Percentiles rank a stretch among this genome's conserved stretches.
Conservation (phyloP, 768 basidiomycete genomes). For the Porphyrellus cyaneotinctus region DNA sequence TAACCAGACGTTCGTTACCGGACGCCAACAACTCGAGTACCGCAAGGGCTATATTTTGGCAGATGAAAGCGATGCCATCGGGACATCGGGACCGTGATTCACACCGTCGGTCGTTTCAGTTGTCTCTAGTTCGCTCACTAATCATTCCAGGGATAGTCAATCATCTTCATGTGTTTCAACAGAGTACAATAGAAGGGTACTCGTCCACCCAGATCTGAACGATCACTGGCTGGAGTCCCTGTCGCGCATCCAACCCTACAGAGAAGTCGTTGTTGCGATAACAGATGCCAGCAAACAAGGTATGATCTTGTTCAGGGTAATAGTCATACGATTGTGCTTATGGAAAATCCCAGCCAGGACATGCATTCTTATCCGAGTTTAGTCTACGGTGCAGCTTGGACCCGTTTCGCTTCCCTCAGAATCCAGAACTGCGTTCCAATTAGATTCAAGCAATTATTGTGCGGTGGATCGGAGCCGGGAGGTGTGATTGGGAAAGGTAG, state of each 20-base stretch:
- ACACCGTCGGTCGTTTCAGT: constrained; percentile 44
- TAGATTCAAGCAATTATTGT: constrained; percentile 57
- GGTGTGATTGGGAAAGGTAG: constrained; percentile 55
- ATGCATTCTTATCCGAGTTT: constrained; percentile 50
- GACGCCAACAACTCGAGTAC: constrained; percentile 43
- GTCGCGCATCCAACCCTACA: constrained; percentile 43
- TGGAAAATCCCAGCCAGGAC: no score
- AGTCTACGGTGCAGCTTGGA: constrained; percentile 54
- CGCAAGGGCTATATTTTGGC: constrained; percentile 40
- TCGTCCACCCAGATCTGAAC: constrained; percentile 46
- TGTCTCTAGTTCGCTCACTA: constrained; percentile 1
- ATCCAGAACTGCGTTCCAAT: constrained; percentile 50
- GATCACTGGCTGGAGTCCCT: constrained; percentile 41
- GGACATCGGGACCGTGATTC: constrained; percentile 45
- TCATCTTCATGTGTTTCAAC: neutral
- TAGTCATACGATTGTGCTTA: no score
- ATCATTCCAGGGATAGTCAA: constrained; percentile 28
- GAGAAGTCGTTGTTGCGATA: constrained; percentile 46
- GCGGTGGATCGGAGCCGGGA: constrained; percentile 45
- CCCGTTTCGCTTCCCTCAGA: constrained; percentile 45
- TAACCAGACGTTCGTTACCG: constrained; percentile 23
- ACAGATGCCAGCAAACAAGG: constrained; percentile 48
- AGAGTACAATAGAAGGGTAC: constrained; percentile 9
- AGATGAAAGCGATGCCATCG: constrained; percentile 46
- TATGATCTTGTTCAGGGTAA: no score